Evolutionary conservation across 768 basidiomycete species (phyloP).

Genomic region (Kwoniella sp.): DNA sequence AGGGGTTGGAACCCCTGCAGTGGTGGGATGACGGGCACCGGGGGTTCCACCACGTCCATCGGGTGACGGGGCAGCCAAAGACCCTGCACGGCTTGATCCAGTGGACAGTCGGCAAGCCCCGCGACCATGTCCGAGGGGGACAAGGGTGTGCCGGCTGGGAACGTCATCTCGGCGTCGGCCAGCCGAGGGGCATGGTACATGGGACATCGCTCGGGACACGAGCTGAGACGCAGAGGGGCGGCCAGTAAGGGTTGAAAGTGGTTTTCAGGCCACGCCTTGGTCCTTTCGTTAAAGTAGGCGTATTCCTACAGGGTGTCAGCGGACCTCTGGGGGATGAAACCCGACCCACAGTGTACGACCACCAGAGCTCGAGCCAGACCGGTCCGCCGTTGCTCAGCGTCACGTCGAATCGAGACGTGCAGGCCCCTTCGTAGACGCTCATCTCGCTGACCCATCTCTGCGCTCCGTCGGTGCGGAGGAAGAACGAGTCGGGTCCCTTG

Average conservation of each 20-base stretch:
- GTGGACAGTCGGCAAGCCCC: not conserved
- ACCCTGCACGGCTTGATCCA: not conserved
- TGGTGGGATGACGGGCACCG: not conserved
- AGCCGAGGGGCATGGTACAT: slow-evolving; percentile 2
- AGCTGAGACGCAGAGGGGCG: slow-evolving; percentile 1
- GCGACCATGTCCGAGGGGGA: not conserved
- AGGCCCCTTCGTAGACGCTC: slow-evolving; percentile 7
- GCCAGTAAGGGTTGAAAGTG: not conserved
- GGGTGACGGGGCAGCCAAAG: slow-evolving; percentile 11
- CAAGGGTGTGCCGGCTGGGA: not conserved
- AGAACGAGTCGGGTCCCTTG: slow-evolving; percentile 10
- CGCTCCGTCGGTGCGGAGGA: slow-evolving; percentile 6
- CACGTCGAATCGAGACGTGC: slow-evolving; percentile 14
- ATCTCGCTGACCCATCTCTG: slow-evolving; percentile 15
- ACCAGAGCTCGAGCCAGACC: slow-evolving; percentile 14
- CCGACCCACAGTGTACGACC: slow-evolving; percentile 4
- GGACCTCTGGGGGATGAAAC: not conserved
- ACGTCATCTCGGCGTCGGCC: not conserved
- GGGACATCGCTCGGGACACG: slow-evolving; percentile 7
- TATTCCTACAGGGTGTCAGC: slow-evolving; percentile 7
- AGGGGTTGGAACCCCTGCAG: slow-evolving; percentile 3
- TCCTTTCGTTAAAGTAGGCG: slow-evolving; percentile 4
- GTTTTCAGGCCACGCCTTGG: slow-evolving; percentile 4
- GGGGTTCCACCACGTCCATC: slow-evolving; percentile 7
- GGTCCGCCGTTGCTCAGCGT: slow-evolving; percentile 15